phyloP scores from a whole-genome alignment of 2,329 filamentous ascomycete species.

The Knufia fluminis region DNA sequence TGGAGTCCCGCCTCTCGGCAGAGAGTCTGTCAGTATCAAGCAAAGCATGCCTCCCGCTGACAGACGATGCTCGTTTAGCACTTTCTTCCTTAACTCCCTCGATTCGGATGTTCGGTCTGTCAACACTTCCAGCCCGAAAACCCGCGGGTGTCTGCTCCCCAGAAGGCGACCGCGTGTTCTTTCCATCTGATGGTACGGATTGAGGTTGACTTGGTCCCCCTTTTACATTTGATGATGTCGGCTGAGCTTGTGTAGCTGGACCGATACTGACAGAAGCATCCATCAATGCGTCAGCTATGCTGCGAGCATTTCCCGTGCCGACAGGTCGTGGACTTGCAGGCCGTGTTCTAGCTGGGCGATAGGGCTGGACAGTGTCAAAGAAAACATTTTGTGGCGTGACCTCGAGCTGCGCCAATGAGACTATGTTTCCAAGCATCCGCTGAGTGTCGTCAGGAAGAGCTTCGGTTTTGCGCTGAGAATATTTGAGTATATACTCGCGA shows the following conservation, averaged over 20 bases:
- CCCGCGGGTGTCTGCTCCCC: conserved; percentile 7
- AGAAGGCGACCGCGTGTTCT: background rate
- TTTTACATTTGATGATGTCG: background rate
- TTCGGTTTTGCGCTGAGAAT: conserved; percentile 62
- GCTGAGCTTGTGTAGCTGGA: conserved; percentile 36
- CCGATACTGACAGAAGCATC: conserved; percentile 88
- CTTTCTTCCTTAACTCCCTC: conserved; percentile 23
- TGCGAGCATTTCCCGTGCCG: conserved; percentile 49
- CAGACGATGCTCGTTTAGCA: conserved; percentile 3
- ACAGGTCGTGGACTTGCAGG: conserved; percentile 23
- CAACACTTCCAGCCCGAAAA: conserved; percentile 9
- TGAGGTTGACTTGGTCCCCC: conserved; percentile 1
- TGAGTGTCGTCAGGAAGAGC: conserved; percentile 35
- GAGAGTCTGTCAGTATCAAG: conserved; percentile 16
- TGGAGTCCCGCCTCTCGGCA: conserved; percentile 15
- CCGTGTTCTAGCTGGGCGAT: conserved; percentile 24
- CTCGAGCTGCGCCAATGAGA: conserved; percentile 64
- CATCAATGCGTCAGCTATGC: conserved; percentile 79
- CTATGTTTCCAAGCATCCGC: conserved; percentile 49
- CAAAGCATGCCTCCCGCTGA: conserved; percentile 7
- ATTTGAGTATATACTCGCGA: conserved; percentile 82
- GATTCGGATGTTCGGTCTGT: conserved; percentile 11
- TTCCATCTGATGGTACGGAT: conserved; percentile 14
- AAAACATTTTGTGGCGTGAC: conserved; percentile 83
- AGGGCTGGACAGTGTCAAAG: conserved; percentile 60